Percentiles rank a stretch among this genome's conserved stretches.
Conservation (phyloP, 345 rosid species). For the Conringia planisiliqua region DNA sequence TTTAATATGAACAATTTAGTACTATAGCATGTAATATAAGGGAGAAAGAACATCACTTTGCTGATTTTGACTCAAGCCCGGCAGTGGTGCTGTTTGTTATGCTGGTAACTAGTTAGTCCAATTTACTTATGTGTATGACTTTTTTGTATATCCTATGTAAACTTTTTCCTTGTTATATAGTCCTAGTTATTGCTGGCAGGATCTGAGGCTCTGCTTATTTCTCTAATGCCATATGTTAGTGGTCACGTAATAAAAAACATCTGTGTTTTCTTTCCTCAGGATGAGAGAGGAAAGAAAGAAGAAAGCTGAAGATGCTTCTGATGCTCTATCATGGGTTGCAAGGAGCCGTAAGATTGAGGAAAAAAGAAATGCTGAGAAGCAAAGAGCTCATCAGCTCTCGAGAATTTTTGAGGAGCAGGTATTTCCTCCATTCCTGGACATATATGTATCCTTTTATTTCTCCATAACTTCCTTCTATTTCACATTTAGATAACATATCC, state of each 20-base stretch:
- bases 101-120: not conserved
- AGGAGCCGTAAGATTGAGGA: slow-evolving; percentile 76
- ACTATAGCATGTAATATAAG: not conserved
- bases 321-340: slow-evolving; percentile 70
- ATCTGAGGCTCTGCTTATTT: not conserved
- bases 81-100: not conserved
- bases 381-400: slow-evolving; percentile 75
- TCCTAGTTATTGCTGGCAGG: not conserved
- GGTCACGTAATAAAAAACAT: not conserved
- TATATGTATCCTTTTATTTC: slow-evolving; percentile 4
- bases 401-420: slow-evolving; percentile 94
- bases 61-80: not conserved
- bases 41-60: not conserved
- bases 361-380: slow-evolving; percentile 63
- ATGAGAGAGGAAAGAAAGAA: slow-evolving; percentile 85
- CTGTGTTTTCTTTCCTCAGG: slow-evolving; percentile 38
- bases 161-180: not conserved
- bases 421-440: slow-evolving; percentile 1
- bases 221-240: no score
- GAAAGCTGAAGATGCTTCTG: slow-evolving; percentile 60
- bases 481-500: slow-evolving; percentile 11
- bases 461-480: not conserved
- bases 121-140: not conserved
- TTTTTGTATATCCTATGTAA: not conserved
- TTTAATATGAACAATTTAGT: not conserved